Percentiles rank a stretch among this genome's conserved stretches.
Conservation (phyloP, 257 asterid species). For the Ocimum tenuiflorum region DNA sequence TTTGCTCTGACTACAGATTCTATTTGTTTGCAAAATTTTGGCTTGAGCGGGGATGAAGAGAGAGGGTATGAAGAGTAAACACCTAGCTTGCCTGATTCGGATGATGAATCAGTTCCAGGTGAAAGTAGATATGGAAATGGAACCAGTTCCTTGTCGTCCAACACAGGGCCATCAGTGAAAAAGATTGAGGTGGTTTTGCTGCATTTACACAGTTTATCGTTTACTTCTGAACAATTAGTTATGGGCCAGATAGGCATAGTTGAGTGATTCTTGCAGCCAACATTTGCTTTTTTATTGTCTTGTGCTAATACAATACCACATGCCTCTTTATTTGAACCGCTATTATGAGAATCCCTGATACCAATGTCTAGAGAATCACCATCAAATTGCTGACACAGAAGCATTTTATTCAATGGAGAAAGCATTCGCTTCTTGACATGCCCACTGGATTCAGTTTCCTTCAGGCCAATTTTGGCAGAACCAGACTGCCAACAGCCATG, state of each 20-base stretch:
- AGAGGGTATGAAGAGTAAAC: conserved; percentile 30
- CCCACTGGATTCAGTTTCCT: conserved; percentile 36
- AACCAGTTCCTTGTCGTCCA: conserved; percentile 38
- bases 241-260: conserved; percentile 29
- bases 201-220: conserved; percentile 20
- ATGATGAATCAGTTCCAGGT: conserved; percentile 22
- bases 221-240: conserved; percentile 25
- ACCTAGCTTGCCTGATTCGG: conserved; percentile 18
- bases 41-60: conserved; percentile 62
- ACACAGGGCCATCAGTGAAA: conserved; percentile 63
- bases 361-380: conserved; percentile 53
- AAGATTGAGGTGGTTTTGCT: conserved; percentile 25
- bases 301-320: conserved; percentile 27
- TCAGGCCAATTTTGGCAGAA: conserved; percentile 14
- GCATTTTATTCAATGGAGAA: conserved; percentile 57
- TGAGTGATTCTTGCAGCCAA: conserved; percentile 31
- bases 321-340: conserved; percentile 20
- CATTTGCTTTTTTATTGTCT: conserved; percentile 52
- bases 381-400: conserved; percentile 29
- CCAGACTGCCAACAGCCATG: conserved; percentile 13
- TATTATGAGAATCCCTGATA: conserved; percentile 21
- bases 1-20: conserved; percentile 23
- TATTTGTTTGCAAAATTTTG: conserved; percentile 27
- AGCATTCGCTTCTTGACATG: conserved; percentile 56
- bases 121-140: conserved; percentile 29